These are phyloP conservation scores for Leccinum ponderosum DNA, from an alignment of 1,284 basidiomycete species.

Conservation along the genomic window DNA sequence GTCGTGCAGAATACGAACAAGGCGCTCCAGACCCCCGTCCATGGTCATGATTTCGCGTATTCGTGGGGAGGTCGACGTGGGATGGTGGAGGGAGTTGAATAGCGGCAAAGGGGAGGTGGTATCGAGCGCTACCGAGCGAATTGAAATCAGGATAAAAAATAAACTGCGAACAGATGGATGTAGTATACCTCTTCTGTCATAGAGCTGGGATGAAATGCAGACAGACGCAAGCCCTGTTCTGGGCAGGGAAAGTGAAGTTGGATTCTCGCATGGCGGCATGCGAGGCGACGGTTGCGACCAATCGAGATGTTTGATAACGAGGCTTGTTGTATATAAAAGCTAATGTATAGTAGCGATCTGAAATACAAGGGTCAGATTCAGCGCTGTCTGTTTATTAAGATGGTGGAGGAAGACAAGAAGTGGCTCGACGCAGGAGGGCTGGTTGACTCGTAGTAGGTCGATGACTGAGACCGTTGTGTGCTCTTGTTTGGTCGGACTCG, in stretches of 20 bases:
- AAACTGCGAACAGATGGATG: neutral
- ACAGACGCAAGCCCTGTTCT: conserved; percentile 94
- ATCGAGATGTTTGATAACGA: conserved; percentile 17
- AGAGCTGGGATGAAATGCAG: conserved; percentile 86
- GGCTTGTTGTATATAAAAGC: neutral
- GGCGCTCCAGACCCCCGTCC: conserved; percentile 95
- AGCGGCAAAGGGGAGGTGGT: conserved; percentile 88
- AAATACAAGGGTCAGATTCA: neutral
- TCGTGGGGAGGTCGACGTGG: conserved; percentile 94
- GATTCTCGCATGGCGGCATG: conserved; percentile 82
- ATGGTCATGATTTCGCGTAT: conserved; percentile 98
- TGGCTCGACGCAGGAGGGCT: conserved; percentile 17
- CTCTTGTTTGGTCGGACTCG: conserved; percentile 51
- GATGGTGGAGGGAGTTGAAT: conserved; percentile 96
- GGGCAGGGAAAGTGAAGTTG: conserved; percentile 93
- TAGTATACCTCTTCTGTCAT: conserved; percentile 89
- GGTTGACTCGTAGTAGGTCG: conserved; percentile 28
- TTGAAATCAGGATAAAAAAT: conserved; percentile 18
- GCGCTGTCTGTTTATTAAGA: conserved; percentile 1
- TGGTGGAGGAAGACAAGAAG: conserved; percentile 7
- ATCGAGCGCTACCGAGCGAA: conserved; percentile 75
- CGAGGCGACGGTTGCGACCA: conserved; percentile 19
- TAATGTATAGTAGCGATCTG: neutral
- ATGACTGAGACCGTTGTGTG: conserved; percentile 33
- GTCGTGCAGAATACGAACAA: conserved; percentile 91